Evolutionary conservation across 2,329 filamentous ascomycete species (phyloP), one percentile per base, ranked within the genome.

Genomic region (Aspergillus thermomutatus): DNA sequence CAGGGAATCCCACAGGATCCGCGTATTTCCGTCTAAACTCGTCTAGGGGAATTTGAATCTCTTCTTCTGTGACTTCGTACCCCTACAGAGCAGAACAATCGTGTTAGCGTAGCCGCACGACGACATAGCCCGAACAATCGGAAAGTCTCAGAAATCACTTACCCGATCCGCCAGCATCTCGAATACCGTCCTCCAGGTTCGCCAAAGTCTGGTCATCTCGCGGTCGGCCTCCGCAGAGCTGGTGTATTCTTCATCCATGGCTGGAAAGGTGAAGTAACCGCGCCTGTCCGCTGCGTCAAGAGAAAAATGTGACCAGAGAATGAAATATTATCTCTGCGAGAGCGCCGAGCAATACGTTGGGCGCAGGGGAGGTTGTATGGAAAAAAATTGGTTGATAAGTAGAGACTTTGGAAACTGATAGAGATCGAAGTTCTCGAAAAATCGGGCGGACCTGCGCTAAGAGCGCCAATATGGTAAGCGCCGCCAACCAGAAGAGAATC

Each of bases 101-200:
- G 23, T 47, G 53, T 58, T 53, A 61, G 54, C 27, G 34, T 56
- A 53, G 49, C 46, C 34, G 23, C 11, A 40, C 27, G 49, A 27
- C 37, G 55, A 53, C 57, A 55, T 52, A 46, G 11, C 43, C n/a
- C 21, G 11, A 7, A 23, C 9, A 48, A 25, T 50, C 53, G 49
- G 48, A 58, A 66, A 40, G 49, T 47, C 45, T 2, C 9, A 19
- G 26, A 14, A 59, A 56, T 48, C 50, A 49, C 89, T 68, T 84
- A 96, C 92, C 74, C 93, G 81, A 75, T 97, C 94, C 60, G 84
- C 82, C 66, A 94, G 88, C 93, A 99, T 96, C 82, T 99, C 91
- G 76, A 96, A 91, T 50, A 92, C 87, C 8, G 94, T 99, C 76
- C 87, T 87, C 86, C 91, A 95, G 67, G 92, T 91, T 75, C 93